phyloP scores from a whole-genome alignment of 2,329 filamentous ascomycete species.

The Alternaria conjuncta region DNA sequence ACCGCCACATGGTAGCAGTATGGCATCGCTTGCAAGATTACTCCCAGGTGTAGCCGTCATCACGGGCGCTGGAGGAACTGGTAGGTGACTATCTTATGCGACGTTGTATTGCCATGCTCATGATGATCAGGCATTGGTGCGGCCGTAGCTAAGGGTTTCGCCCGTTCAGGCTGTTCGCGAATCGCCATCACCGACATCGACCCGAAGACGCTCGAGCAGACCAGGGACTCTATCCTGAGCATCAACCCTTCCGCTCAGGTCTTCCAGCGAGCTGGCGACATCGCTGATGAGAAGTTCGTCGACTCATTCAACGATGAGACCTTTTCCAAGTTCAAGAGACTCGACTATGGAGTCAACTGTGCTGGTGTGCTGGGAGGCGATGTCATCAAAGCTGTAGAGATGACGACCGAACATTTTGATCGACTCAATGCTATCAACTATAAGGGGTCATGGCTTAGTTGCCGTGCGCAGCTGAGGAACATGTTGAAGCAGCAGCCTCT shows the following conservation, averaged over 20 bases:
- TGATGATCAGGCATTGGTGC: constrained; percentile 60
- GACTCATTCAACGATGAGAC: constrained; percentile 50
- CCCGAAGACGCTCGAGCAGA: constrained; percentile 50
- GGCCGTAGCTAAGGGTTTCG: constrained; percentile 60
- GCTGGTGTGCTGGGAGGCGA: constrained; percentile 59
- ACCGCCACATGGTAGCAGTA: neutral
- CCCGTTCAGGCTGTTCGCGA: constrained; percentile 56
- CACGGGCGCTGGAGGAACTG: constrained; percentile 46
- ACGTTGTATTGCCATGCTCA: neutral
- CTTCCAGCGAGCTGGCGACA: constrained; percentile 53
- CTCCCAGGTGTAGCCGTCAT: constrained; percentile 42
- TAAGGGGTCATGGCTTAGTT: constrained; percentile 64
- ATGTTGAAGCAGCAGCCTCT: constrained; percentile 61
- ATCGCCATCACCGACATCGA: constrained; percentile 63
- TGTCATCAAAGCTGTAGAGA: constrained; percentile 54
- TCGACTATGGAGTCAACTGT: constrained; percentile 65
- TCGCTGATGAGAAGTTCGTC: constrained; percentile 57
- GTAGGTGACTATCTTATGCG: constrained; percentile 15
- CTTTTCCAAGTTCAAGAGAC: constrained; percentile 49
- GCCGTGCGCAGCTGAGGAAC: constrained; percentile 56
- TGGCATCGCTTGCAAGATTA: constrained; percentile 20
- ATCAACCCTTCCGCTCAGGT: constrained; percentile 39
- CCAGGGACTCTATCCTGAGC: constrained; percentile 26
- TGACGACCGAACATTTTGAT: constrained; percentile 58
- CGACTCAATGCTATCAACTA: constrained; percentile 64